Conservation (phyloP, 345 rosid genomes). For the Anacardium occidentale region DNA sequence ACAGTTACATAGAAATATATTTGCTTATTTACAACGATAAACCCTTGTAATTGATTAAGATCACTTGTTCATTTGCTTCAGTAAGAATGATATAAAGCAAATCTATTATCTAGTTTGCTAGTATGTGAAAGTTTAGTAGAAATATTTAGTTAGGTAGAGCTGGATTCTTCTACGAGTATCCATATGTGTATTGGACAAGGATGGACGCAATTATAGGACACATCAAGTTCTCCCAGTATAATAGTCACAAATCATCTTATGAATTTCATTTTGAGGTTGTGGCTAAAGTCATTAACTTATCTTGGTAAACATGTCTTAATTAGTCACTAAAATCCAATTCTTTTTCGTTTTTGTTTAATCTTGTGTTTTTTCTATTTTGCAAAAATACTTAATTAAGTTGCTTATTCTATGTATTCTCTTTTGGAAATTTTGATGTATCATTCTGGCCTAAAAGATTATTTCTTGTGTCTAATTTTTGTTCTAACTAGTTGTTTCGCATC, state of each 20-base stretch:
- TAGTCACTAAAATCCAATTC: not conserved
- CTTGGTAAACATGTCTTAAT: not conserved
- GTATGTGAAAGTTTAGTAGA: not conserved
- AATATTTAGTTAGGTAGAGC: not conserved
- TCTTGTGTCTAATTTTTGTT: not conserved
- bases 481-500: not conserved
- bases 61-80: not conserved
- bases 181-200: not conserved
- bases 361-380: no score
- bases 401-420: no score
- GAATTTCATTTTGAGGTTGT: not conserved
- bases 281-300: not conserved
- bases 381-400: not conserved
- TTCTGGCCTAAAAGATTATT: not conserved
- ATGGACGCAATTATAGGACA: not conserved
- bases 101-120: not conserved
- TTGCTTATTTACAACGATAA: not conserved
- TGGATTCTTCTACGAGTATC: not conserved
- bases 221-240: not conserved
- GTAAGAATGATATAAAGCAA: not conserved
- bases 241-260: not conserved
- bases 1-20: not conserved
- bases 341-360: no score
- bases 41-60: no score
- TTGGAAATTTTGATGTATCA: not conserved